Evolutionary conservation across 1,139 yeast genomes (phyloP).

Genomic region (Suhomyces chickasaworum): DNA sequence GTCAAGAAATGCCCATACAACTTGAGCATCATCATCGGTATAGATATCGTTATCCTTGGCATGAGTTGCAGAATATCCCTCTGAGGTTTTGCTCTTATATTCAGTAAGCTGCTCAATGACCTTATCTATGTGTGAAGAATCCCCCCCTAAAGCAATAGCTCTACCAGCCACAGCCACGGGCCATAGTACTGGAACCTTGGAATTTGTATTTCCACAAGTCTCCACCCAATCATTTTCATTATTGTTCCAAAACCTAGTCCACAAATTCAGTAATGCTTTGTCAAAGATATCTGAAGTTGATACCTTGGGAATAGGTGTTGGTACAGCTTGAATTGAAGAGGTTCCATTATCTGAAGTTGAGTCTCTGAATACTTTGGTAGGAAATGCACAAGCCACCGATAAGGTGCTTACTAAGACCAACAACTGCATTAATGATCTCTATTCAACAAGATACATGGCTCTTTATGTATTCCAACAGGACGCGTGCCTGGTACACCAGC

Average conservation of each 20-base stretch:
- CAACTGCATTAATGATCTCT: not conserved
- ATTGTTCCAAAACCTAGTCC: conserved; percentile 14
- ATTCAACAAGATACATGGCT: not conserved
- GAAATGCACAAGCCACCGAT: conserved; percentile 7
- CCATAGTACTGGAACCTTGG: conserved; percentile 15
- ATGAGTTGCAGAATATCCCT: conserved; percentile 37
- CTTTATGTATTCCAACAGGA: not conserved
- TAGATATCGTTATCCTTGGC: conserved; percentile 34
- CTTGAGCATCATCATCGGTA: conserved; percentile 40
- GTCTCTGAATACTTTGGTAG: conserved; percentile 1
- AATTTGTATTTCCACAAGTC: conserved; percentile 5
- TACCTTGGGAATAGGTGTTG: conserved; percentile 20
- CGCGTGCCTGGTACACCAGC: not conserved
- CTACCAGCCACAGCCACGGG: conserved; percentile 17
- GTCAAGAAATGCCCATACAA: conserved; percentile 34
- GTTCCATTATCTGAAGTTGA: conserved; percentile 12
- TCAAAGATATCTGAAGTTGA: conserved; percentile 9
- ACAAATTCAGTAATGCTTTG: conserved; percentile 7
- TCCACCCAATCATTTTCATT: conserved; percentile 9
- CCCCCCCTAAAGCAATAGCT: conserved; percentile 12
- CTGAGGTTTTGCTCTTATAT: conserved; percentile 17
- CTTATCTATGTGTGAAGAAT: conserved; percentile 5
- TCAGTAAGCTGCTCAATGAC: conserved; percentile 7
- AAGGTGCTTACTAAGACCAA: not conserved
- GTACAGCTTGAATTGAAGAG: conserved; percentile 21